A percentile compares a stretch with the other conserved stretches of the same genome.
Conservation (phyloP, 805 yeast species). For the Geotrichum ghanense region DNA sequence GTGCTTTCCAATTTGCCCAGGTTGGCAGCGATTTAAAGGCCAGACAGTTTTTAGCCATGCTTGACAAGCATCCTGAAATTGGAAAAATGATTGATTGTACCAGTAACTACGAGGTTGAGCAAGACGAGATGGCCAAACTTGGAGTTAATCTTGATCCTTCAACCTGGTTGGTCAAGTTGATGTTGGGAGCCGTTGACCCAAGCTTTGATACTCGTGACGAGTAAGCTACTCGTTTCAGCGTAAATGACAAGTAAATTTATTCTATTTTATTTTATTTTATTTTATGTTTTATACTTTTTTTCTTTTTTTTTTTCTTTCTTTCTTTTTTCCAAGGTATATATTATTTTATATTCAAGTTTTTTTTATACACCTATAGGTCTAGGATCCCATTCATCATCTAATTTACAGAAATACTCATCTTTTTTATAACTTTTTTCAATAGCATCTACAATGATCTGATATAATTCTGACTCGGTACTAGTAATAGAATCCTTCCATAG, state of each 20-base stretch:
- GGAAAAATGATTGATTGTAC: constrained; percentile 22
- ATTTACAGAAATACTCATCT: no score
- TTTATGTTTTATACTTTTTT: no score
- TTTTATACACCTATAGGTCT: background rate
- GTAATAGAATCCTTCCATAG: no score
- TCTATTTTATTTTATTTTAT: no score
- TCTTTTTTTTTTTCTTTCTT: no score
- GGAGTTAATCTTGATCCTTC: constrained; percentile 22
- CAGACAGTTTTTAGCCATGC: constrained; percentile 17
- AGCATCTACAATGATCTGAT: no score
- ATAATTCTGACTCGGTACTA: no score
- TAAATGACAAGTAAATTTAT: no score
- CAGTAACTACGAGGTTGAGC: constrained; percentile 21
- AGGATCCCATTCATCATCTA: background rate
- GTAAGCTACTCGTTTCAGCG: background rate
- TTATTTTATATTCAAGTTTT: no score
- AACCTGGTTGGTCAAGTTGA: constrained; percentile 21
- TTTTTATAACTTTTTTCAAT: no score
- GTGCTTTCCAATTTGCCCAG: constrained; percentile 25
- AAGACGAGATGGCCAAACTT: constrained; percentile 21
- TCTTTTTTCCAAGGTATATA: no score
- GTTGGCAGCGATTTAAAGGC: constrained; percentile 24
- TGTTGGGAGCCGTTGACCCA: constrained; percentile 21
- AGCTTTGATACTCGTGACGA: constrained; percentile 23
- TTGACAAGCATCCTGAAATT: constrained; percentile 20